Percentiles rank a stretch among this genome's conserved stretches.
Conservation (phyloP, 2,329 filamentous ascomycete species). For the Aspergillus caelatus region DNA sequence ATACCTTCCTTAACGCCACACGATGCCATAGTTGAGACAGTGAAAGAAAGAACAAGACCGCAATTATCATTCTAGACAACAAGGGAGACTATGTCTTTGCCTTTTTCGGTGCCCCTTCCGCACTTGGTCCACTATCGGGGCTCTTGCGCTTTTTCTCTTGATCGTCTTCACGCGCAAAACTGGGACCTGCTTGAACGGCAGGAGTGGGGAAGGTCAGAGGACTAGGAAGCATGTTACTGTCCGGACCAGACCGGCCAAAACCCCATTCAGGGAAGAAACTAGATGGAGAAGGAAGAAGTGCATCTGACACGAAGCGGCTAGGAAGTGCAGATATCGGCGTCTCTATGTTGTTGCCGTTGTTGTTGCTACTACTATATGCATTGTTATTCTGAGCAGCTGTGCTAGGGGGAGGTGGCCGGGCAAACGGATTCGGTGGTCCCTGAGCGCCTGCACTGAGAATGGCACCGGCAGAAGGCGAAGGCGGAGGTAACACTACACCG, state of each 20-base stretch:
- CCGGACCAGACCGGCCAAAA: conserved; percentile 63
- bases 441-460: conserved; percentile 87
- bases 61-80: conserved; percentile 11
- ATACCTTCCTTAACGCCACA: conserved; percentile 21
- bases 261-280: conserved; percentile 94
- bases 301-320: conserved; percentile 84
- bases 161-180: conserved; percentile 46
- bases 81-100: conserved; percentile 37
- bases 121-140: conserved; percentile 39
- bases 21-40: conserved; percentile 20
- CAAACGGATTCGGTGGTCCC: conserved; percentile 94
- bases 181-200: conserved; percentile 43
- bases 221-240: conserved; percentile 86
- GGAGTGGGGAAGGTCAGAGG: conserved; percentile 93
- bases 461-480: conserved; percentile 84
- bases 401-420: conserved; percentile 76
- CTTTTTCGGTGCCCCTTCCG: conserved; percentile 40
- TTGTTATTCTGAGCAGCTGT: conserved; percentile 42
- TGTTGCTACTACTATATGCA: conserved; percentile 43
- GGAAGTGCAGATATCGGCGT: conserved; percentile 94
- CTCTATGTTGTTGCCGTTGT: conserved; percentile 50
- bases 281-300: conserved; percentile 85
- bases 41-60: conserved; percentile 10
- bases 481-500: conserved; percentile 83
- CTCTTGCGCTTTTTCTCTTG: conserved; percentile 49